Conservation (phyloP, 345 rosid species). For the Lepidium africanum region DNA sequence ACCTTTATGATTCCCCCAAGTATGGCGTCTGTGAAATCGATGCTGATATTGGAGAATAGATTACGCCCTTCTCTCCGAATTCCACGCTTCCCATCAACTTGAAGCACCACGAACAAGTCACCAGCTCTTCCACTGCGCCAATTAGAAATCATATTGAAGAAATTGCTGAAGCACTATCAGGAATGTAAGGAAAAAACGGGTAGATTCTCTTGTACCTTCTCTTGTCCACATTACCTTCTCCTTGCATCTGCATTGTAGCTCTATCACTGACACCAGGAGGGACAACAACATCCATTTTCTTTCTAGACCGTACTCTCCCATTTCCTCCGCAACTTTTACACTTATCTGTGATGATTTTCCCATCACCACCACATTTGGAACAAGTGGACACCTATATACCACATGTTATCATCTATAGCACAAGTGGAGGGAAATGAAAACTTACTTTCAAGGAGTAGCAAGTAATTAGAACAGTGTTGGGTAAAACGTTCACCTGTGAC, state of each 20-base stretch:
- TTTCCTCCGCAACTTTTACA: constrained; percentile 60
- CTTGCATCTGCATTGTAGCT: constrained; percentile 57
- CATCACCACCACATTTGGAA: constrained; percentile 70
- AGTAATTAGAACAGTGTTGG: neutral
- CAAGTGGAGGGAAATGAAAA: constrained; percentile 1
- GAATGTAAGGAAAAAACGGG: too few species aligned
- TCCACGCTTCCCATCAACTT: constrained; percentile 63
- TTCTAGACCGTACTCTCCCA: constrained; percentile 50
- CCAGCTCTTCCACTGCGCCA: constrained; percentile 58
- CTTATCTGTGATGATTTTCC: constrained; percentile 65
- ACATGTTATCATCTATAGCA: constrained; percentile 25
- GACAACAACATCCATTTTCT: constrained; percentile 45
- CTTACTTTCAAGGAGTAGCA: neutral
- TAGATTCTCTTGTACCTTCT: constrained; percentile 40
- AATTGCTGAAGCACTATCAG: too few species aligned
- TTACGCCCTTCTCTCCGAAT: constrained; percentile 73
- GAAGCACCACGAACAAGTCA: constrained; percentile 62
- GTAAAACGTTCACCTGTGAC: constrained; percentile 56
- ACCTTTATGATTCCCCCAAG: constrained; percentile 69
- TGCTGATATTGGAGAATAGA: constrained; percentile 61
- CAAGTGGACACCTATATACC: constrained; percentile 75
- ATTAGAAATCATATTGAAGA: constrained; percentile 1
- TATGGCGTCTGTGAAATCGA: constrained; percentile 82
- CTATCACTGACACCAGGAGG: constrained; percentile 85
- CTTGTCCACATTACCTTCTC: constrained; percentile 66